These are phyloP conservation scores for Hyphodiscus sp. DNA, from an alignment of 2,329 filamentous ascomycete genomes.

Conservation along the genomic window DNA sequence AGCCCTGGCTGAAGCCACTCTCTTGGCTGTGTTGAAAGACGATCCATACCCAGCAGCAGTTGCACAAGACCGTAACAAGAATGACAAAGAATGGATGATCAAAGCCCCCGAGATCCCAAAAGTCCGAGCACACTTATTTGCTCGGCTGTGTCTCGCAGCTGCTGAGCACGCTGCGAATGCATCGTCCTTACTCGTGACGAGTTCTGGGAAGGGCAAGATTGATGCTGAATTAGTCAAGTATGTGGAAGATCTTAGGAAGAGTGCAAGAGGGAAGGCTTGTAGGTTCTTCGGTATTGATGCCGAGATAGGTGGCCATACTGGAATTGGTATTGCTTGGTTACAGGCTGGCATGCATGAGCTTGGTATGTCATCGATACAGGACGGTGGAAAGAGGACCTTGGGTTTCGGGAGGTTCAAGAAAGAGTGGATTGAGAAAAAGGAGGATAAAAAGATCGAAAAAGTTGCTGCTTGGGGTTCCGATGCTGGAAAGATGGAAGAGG, in stretches of 20 bases:
- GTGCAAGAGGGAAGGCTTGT: conserved; percentile 77
- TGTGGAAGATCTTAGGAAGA: conserved; percentile 65
- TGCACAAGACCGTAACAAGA: conserved; percentile 72
- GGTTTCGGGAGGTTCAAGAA: conserved; percentile 62
- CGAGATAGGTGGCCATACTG: conserved; percentile 73
- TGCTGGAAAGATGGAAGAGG: conserved; percentile 79
- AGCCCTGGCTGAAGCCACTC: conserved; percentile 78
- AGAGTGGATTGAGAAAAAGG: conserved; percentile 68
- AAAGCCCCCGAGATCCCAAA: conserved; percentile 81
- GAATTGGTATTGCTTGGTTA: conserved; percentile 82
- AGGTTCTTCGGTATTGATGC: conserved; percentile 88
- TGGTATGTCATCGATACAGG: conserved; percentile 47
- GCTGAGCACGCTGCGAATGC: conserved; percentile 81
- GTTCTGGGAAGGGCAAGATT: conserved; percentile 41
- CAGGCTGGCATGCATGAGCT: conserved; percentile 70
- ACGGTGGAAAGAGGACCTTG: conserved; percentile 44
- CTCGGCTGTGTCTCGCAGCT: conserved; percentile 78
- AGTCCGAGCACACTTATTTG: conserved; percentile 82
- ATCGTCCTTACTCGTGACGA: conserved; percentile 41
- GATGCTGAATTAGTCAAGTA: conserved; percentile 66
- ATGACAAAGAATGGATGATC: conserved; percentile 95
- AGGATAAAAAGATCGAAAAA: conserved; percentile 73
- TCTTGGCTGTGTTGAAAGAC: conserved; percentile 86
- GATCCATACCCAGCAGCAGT: conserved; percentile 85
- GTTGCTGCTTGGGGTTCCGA: conserved; percentile 71